Evolutionary conservation across 2,329 filamentous ascomycete genomes (phyloP).

Genomic region (Diaporthe batatas): DNA sequence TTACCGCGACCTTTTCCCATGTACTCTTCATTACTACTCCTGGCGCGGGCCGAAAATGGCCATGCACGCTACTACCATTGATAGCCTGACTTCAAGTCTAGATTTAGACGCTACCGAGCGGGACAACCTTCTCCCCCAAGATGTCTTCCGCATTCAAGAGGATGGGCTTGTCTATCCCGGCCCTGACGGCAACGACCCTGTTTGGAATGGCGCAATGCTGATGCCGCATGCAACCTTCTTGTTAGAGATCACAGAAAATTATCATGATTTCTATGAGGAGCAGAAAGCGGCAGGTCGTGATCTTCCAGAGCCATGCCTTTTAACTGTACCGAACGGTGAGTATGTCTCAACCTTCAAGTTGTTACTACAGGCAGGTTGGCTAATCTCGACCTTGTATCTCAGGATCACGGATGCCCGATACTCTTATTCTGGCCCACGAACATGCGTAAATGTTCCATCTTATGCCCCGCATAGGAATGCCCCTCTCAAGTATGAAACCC

Average conservation of each 20-base stretch:
- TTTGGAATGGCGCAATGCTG: not conserved
- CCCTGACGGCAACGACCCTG: not conserved
- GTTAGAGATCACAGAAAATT: not conserved
- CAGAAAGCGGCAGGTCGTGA: not conserved
- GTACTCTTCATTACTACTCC: constrained; percentile 16
- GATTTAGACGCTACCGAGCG: not conserved
- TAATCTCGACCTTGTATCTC: not conserved
- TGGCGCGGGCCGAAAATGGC: not conserved
- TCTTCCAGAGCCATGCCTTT: not conserved
- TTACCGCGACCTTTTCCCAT: not conserved
- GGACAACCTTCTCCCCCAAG: not conserved
- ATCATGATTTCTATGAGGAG: not conserved
- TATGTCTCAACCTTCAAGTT: not conserved
- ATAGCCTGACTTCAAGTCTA: not conserved
- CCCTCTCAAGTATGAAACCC: not conserved
- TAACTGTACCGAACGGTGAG: not conserved
- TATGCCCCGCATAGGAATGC: not conserved
- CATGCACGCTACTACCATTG: not conserved
- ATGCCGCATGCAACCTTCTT: not conserved
- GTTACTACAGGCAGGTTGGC: not conserved
- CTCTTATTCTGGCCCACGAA: not conserved
- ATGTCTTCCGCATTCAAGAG: not conserved
- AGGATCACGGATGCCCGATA: not conserved
- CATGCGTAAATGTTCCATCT: not conserved
- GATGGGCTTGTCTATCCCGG: not conserved